Percentiles rank a stretch among this genome's conserved stretches.
Conservation (phyloP, 305 asterid genomes). For the Petunia hybrid region DNA sequence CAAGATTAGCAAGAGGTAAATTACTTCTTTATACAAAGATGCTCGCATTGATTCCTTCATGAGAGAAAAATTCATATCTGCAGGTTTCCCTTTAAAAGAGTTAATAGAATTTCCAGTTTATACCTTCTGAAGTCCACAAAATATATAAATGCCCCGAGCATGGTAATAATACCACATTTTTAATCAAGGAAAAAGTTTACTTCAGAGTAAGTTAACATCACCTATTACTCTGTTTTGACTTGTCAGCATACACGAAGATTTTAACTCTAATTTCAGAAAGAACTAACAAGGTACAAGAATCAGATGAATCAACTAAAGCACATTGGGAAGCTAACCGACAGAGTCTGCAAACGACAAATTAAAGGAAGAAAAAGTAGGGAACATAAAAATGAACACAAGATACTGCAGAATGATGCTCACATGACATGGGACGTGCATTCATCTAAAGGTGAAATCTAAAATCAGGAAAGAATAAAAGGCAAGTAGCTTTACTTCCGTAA, state of each 20-base stretch:
- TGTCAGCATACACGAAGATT: background rate
- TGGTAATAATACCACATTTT: background rate
- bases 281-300: conserved; percentile 5
- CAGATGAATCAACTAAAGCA: conserved; percentile 8
- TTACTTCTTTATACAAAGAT: background rate
- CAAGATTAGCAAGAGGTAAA: background rate
- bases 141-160: background rate
- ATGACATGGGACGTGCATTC: background rate
- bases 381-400: background rate
- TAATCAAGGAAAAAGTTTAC: background rate
- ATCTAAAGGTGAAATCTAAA: background rate
- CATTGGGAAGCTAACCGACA: background rate
- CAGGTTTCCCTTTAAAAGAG: background rate
- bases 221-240: background rate
- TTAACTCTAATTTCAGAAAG: background rate
- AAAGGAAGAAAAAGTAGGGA: background rate
- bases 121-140: background rate
- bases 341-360: background rate
- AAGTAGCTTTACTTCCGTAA: background rate
- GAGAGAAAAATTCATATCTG: background rate
- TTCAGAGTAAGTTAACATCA: background rate
- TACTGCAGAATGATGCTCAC: background rate
- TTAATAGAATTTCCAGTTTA: background rate
- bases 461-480: background rate
- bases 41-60: background rate